Evolutionary conservation across 2,329 filamentous ascomycete genomes (phyloP).

Genomic region (Calonectria pteridis): DNA sequence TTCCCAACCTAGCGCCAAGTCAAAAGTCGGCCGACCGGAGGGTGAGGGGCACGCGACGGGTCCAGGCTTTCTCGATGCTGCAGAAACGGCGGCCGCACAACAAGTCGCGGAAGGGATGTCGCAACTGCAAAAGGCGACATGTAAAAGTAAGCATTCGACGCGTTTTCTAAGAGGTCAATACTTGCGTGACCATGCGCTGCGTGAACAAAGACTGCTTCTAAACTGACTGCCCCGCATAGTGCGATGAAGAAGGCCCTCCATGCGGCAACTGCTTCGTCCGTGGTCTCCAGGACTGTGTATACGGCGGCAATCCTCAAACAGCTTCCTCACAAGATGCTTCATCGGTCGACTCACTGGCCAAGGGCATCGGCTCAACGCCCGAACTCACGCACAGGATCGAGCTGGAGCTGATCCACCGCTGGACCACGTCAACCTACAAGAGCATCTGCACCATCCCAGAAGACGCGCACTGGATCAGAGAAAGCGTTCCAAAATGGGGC

Average conservation of each 20-base stretch:
- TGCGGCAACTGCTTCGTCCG: slow-evolving; percentile 50
- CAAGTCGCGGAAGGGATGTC: slow-evolving; percentile 42
- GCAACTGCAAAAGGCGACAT: slow-evolving; percentile 43
- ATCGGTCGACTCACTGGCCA: slow-evolving; percentile 12
- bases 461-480: slow-evolving; percentile 51
- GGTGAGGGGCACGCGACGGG: not conserved
- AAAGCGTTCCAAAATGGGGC: slow-evolving; percentile 48
- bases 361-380: slow-evolving; percentile 19
- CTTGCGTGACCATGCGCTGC: not conserved
- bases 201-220: too few relatives aligned
- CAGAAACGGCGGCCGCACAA: slow-evolving; percentile 42
- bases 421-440: slow-evolving; percentile 59
- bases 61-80: not conserved
- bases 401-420: slow-evolving; percentile 65
- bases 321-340: not conserved
- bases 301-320: slow-evolving; percentile 11
- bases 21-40: not conserved
- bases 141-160: slow-evolving; percentile 32
- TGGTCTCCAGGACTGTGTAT: slow-evolving; percentile 38
- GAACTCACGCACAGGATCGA: slow-evolving; percentile 51
- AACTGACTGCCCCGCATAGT: slow-evolving; percentile 36
- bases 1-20: not conserved
- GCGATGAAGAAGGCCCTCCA: slow-evolving; percentile 52
- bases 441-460: slow-evolving; percentile 53
- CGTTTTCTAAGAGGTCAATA: not conserved